Percentiles rank a stretch among this genome's conserved stretches.
These are phyloP conservation scores for Chytridium lagenaria DNA, from an alignment of 371 early-diverging fungal genomes.

Conservation along the genomic window DNA sequence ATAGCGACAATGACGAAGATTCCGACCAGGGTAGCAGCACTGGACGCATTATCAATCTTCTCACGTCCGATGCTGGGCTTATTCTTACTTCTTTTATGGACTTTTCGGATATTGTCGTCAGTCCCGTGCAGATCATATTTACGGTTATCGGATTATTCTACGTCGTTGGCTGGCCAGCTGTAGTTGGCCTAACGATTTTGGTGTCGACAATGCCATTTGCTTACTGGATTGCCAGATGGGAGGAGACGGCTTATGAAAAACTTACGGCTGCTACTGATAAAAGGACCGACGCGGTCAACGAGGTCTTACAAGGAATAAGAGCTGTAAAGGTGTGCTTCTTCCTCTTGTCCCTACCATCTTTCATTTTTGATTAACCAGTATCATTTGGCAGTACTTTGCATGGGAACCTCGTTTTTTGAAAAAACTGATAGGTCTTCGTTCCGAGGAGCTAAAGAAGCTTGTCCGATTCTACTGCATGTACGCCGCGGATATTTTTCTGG, in stretches of 20 bases:
- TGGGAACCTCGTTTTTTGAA: conserved; percentile 57
- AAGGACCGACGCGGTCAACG: conserved; percentile 27
- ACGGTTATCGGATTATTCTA: conserved; percentile 30
- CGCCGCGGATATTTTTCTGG: conserved; percentile 15
- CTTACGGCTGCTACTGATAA: not conserved
- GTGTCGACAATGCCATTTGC: not conserved
- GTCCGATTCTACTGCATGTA: not conserved
- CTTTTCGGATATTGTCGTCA: conserved; percentile 21
- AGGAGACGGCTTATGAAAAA: not conserved
- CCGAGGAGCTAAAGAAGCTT: conserved; percentile 38
- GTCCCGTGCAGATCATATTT: conserved; percentile 28
- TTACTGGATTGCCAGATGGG: not conserved
- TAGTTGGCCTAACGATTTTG: conserved; percentile 34
- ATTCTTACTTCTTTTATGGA: conserved; percentile 21
- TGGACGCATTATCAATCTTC: conserved; percentile 36
- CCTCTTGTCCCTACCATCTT: not conserved
- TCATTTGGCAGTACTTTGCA: conserved; percentile 41
- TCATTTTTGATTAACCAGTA: not conserved
- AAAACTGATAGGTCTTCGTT: conserved; percentile 44
- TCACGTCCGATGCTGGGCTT: conserved; percentile 28
- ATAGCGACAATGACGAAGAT: no score
- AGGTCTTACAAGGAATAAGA: conserved; percentile 47
- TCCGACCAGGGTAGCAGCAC: conserved; percentile 32
- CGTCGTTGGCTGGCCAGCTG: conserved; percentile 46
- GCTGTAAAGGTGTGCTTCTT: conserved; percentile 42